These are phyloP conservation scores for Globisporangium cylindrosporum DNA, from an alignment of 352 stramenopile species.

Conservation along the genomic window DNA sequence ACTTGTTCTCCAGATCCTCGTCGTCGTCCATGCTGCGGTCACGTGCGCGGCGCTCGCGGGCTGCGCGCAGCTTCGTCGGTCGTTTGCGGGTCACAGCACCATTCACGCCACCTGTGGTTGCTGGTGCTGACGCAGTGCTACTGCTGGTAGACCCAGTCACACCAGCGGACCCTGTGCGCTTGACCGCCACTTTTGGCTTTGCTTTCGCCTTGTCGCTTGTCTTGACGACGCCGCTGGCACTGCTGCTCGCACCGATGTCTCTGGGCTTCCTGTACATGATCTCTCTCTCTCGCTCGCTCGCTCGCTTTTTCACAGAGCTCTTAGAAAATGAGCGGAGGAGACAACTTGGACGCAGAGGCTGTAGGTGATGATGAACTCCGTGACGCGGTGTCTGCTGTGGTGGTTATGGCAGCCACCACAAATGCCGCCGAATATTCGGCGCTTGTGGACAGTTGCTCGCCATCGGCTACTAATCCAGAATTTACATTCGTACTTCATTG, in stretches of 20 bases:
- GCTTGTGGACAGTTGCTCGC: no score
- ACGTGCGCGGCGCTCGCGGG: slow-evolving; percentile 54
- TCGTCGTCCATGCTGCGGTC: slow-evolving; percentile 52
- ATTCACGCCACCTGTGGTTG: not conserved
- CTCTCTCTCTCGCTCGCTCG: not conserved
- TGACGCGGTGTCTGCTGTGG: not conserved
- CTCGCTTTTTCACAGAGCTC: not conserved
- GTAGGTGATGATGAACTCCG: not conserved
- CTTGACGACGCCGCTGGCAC: not conserved
- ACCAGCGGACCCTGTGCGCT: slow-evolving; percentile 3
- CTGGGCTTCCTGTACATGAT: slow-evolving; percentile 14
- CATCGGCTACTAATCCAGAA: no score
- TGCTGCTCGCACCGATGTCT: not conserved
- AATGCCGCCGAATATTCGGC: not conserved
- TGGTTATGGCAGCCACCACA: not conserved
- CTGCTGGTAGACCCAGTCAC: not conserved
- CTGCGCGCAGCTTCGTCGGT: slow-evolving; percentile 56
- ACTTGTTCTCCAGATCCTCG: slow-evolving; percentile 63
- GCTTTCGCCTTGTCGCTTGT: slow-evolving; percentile 13
- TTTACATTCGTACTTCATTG: no score
- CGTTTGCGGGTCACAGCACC: slow-evolving; percentile 12
- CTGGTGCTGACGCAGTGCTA: not conserved
- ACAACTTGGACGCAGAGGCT: not conserved
- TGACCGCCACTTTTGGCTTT: slow-evolving; percentile 18
- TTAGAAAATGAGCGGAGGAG: not conserved